Conservation (phyloP, 805 yeast genomes). For the Schwanniomyces occidentalis region DNA sequence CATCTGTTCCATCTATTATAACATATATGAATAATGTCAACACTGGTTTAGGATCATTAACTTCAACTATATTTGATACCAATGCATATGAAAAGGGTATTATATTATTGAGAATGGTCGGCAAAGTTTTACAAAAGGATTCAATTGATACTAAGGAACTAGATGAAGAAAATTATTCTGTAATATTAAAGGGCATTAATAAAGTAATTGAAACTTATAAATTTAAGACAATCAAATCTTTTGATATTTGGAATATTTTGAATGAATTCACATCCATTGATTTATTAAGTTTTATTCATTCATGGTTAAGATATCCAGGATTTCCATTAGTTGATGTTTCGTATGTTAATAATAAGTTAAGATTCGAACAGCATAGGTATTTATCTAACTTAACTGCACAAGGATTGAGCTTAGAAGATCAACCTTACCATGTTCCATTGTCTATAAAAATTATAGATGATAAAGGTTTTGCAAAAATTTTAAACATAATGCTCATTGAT, state of each 20-base stretch:
- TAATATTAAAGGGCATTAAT: conserved; percentile 33
- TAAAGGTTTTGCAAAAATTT: conserved; percentile 28
- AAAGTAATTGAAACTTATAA: conserved; percentile 36
- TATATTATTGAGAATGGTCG: conserved; percentile 53
- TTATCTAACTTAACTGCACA: conserved; percentile 19
- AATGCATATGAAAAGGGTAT: conserved; percentile 63
- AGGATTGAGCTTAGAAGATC: conserved; percentile 47
- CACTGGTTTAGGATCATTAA: conserved; percentile 16
- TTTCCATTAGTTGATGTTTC: conserved; percentile 48
- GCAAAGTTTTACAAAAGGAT: conserved; percentile 39
- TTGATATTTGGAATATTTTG: conserved; percentile 53
- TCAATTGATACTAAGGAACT: conserved; percentile 1
- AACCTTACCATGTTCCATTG: conserved; percentile 65
- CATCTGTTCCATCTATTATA: conserved; percentile 32
- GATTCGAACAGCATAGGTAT: conserved; percentile 40
- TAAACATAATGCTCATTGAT: conserved; percentile 46
- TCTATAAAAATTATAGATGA: conserved; percentile 32
- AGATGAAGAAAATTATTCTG: conserved; percentile 21
- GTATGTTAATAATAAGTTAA: conserved; percentile 8
- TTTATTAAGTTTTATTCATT: conserved; percentile 50
- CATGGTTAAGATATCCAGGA: conserved; percentile 65
- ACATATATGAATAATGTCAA: conserved; percentile 32
- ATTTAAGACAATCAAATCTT: conserved; percentile 44
- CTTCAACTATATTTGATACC: conserved; percentile 49
- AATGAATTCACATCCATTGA: conserved; percentile 39